Evolutionary conservation across 805 yeast species (phyloP).

Genomic region (Candida ipomoeae): DNA sequence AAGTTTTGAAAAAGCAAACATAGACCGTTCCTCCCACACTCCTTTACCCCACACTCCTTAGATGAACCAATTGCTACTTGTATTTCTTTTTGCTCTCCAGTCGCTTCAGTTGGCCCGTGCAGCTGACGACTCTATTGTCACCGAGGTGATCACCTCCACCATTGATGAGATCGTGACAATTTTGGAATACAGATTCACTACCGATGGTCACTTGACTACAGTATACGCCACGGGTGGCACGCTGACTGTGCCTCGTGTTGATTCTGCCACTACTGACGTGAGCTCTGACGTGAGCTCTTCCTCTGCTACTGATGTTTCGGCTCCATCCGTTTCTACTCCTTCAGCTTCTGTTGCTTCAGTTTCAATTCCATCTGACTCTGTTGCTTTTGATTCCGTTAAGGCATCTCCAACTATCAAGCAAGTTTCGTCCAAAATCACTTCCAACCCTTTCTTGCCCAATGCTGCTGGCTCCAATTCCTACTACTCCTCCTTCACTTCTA

Average conservation of each 20-base stretch:
- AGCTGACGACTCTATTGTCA: slow-evolving; percentile 9
- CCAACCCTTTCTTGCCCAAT: background rate
- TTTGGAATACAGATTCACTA: slow-evolving; percentile 32
- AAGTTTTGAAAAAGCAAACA: background rate
- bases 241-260: background rate
- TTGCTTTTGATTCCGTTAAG: background rate
- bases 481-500: slow-evolving; percentile 2
- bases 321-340: background rate
- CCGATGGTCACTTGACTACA: slow-evolving; percentile 28
- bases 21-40: background rate
- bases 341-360: background rate
- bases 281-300: background rate
- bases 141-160: slow-evolving; percentile 15
- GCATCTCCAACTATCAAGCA: background rate
- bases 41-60: background rate
- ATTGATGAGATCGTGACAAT: slow-evolving; percentile 23
- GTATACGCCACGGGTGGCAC: slow-evolving; percentile 18
- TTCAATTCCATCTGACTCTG: background rate
- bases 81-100: slow-evolving; percentile 5
- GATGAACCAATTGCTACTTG: slow-evolving; percentile 4
- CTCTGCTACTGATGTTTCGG: background rate
- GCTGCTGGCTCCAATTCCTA: background rate
- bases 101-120: slow-evolving; percentile 7
- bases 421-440: background rate
- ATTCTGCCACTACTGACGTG: slow-evolving; percentile 1